Percentiles rank a stretch among this genome's conserved stretches.
phyloP scores from a whole-genome alignment of 2,329 filamentous ascomycete genomes.

The Karstenula rhodostoma region DNA sequence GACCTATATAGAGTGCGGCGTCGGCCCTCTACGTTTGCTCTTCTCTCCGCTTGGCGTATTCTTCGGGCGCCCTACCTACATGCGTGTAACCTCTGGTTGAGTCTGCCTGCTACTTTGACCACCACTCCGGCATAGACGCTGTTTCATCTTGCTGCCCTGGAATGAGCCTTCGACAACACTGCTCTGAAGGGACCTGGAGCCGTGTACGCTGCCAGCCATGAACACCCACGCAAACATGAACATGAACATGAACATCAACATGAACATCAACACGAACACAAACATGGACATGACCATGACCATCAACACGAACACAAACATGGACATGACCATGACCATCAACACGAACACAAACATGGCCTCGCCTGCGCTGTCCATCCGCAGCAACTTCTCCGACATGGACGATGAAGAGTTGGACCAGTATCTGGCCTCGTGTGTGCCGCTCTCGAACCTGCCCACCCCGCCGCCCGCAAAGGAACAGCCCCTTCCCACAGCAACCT shows the following conservation, averaged over 20 bases:
- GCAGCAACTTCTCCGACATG: slow-evolving; percentile 33
- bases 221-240: slow-evolving; percentile 24
- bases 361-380: slow-evolving; percentile 32
- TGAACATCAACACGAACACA: slow-evolving; percentile 3
- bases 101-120: neutral
- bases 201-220: slow-evolving; percentile 7
- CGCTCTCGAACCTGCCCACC: slow-evolving; percentile 51
- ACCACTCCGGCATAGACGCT: neutral
- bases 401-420: slow-evolving; percentile 50
- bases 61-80: neutral
- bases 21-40: slow-evolving; percentile 20
- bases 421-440: slow-evolving; percentile 50
- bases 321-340: no score
- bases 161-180: slow-evolving; percentile 26
- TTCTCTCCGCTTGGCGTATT: slow-evolving; percentile 18
- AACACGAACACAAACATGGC: no score
- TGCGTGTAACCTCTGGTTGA: neutral
- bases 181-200: slow-evolving; percentile 17
- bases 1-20: slow-evolving; percentile 24
- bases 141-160: slow-evolving; percentile 13
- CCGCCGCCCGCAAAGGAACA: slow-evolving; percentile 48
- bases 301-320: slow-evolving; percentile 15
- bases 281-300: slow-evolving; percentile 26
- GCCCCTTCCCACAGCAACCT: slow-evolving; percentile 13
- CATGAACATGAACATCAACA: slow-evolving; percentile 25